phyloP scores from a whole-genome alignment of 257 asterid genomes.

The Solanum pinnatisectum region DNA sequence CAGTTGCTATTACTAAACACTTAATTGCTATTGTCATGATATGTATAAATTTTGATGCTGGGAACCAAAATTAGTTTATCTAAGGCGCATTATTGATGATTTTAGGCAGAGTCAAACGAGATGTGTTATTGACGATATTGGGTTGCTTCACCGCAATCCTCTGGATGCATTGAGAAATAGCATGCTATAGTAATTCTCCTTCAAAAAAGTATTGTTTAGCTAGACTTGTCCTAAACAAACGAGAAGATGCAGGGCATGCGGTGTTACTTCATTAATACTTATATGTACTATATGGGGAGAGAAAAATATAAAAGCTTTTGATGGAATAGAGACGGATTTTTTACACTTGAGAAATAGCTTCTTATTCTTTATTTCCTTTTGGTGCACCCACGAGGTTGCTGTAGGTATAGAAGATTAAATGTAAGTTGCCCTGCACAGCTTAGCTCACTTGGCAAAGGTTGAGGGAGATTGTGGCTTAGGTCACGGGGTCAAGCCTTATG shows the following conservation, averaged over 20 bases:
- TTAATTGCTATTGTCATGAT: not conserved
- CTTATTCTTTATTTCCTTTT: not conserved
- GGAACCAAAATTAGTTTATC: not conserved
- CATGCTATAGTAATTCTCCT: not conserved
- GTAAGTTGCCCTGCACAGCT: not conserved
- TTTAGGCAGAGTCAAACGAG: not conserved
- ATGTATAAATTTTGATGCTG: not conserved
- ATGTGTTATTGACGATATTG: not conserved
- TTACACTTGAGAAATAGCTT: not conserved
- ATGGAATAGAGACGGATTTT: not conserved
- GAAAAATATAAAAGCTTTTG: not conserved
- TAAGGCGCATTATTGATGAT: not conserved
- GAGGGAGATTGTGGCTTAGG: not conserved
- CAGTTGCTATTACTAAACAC: not conserved
- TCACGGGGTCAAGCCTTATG: not conserved
- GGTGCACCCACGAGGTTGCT: not conserved
- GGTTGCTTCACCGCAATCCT: not conserved
- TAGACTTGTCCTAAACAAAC: not conserved
- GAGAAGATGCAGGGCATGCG: not conserved
- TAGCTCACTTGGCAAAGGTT: not conserved
- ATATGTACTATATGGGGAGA: not conserved
- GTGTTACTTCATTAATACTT: not conserved
- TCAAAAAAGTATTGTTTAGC: not conserved
- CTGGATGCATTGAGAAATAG: not conserved
- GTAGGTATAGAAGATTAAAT: not conserved